Evolutionary conservation across 306 rosid genomes (phyloP), one percentile per base, ranked within the genome.

Genomic region (Urtica urens): DNA sequence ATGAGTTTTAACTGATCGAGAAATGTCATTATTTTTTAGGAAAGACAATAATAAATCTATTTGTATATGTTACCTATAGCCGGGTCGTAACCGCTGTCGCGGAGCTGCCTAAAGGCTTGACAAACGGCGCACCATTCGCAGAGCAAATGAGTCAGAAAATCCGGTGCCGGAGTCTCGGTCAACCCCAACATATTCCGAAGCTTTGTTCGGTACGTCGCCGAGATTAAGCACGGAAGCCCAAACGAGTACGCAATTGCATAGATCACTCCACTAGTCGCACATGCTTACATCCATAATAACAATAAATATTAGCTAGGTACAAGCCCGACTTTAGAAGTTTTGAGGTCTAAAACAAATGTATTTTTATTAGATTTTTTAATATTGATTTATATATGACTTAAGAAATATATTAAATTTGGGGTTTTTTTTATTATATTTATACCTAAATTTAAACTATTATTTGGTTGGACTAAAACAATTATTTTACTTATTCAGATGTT

Each of bases 21-120:
- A n/a, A n/a, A n/a, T n/a, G n/a, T n/a, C n/a, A n/a, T n/a, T n/a
- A n/a, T n/a, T n/a, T n/a, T n/a, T n/a, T n/a, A n/a, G n/a, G n/a
- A n/a, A n/a, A n/a, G 14, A 3, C 13, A 3, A 4, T 10, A 17
- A 11, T 18, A 11, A 21, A 8, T 18, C 2, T 1, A 30, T 6
- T 19, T 34, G n/a, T 31, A 22, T n/a, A 23, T 28, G 6, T 11
- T 61, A 61, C 59, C 59, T 26, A 64, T 47, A 22, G 69, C 46
- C 30, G 69, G 69, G 57, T 64, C 63, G 1, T 46, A 51, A 57
- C 63, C 69, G 28, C 62, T 47, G 17, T n/a, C 35, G 28, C 40
- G 23, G 24, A 64, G 69, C 63, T 64, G 62, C 56, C 69, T 38
- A 40, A 54, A 53, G 30, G 54, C 63, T 55, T 64, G 69, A 50